phyloP scores from a whole-genome alignment of 2,329 filamentous ascomycete species.

The Cyphellophora attinorum region DNA sequence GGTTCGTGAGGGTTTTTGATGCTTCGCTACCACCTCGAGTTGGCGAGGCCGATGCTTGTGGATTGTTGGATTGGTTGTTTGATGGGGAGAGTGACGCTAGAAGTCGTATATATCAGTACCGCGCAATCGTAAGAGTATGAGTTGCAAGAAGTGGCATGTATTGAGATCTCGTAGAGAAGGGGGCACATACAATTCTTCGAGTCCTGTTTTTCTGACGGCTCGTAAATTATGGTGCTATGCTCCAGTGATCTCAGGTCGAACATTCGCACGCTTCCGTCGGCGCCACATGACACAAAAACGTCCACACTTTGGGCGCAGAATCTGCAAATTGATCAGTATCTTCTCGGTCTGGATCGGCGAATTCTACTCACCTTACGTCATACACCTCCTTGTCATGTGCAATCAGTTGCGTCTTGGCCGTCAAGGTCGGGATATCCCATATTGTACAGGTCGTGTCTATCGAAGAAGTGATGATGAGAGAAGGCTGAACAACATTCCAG shows the following conservation, averaged over 20 bases:
- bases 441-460: slow-evolving; percentile 99
- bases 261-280: slow-evolving; percentile 96
- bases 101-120: no score
- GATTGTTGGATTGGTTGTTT: no score
- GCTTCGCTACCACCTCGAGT: slow-evolving; percentile 8
- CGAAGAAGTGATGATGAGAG: slow-evolving; percentile 94
- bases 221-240: slow-evolving; percentile 98
- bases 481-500: slow-evolving; percentile 96
- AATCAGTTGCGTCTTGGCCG: slow-evolving; percentile 95
- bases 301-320: slow-evolving; percentile 99
- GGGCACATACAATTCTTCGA: slow-evolving; percentile 53
- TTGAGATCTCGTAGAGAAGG: no score
- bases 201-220: slow-evolving; percentile 78
- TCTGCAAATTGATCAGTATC: slow-evolving; percentile 33
- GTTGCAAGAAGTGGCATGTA: no score
- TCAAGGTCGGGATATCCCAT: slow-evolving; percentile 97
- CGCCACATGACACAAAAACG: slow-evolving; percentile 94
- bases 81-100: no score
- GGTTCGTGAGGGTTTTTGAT: slow-evolving; percentile 23
- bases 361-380: slow-evolving; percentile 50
- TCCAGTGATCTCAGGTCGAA: slow-evolving; percentile 94
- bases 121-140: no score
- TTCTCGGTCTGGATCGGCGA: neutral
- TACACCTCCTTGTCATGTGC: slow-evolving; percentile 99
- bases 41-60: slow-evolving; percentile 15